Conservation (phyloP, 192 early-diverging fungal species). For the Dimargaris cristalligena region DNA sequence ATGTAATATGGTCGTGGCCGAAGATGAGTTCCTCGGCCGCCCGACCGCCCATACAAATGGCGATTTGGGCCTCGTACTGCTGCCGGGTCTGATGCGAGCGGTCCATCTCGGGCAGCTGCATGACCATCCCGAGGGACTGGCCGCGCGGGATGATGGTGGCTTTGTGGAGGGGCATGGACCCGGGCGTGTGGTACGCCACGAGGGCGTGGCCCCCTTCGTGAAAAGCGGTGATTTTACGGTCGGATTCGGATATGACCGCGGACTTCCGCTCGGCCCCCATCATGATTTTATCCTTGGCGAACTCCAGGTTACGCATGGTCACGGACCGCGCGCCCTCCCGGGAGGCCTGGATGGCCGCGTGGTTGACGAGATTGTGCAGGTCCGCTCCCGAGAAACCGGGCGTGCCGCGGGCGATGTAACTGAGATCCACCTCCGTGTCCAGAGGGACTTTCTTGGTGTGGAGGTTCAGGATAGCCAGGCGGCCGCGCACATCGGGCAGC, state of each 20-base stretch:
- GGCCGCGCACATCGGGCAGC: constrained; percentile 92
- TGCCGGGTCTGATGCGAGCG: constrained; percentile 58
- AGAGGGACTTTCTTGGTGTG: constrained; percentile 72
- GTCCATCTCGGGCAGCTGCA: constrained; percentile 88
- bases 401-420: constrained; percentile 82
- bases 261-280: constrained; percentile 94
- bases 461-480: constrained; percentile 78
- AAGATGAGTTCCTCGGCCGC: constrained; percentile 96
- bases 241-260: constrained; percentile 77
- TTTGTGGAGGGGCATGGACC: constrained; percentile 93
- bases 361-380: constrained; percentile 91
- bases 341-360: constrained; percentile 89
- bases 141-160: constrained; percentile 97
- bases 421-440: constrained; percentile 54
- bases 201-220: constrained; percentile 97
- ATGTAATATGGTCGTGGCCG: constrained; percentile 83
- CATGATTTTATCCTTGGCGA: constrained; percentile 95
- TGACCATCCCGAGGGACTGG: constrained; percentile 54
- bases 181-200: constrained; percentile 86
- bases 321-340: constrained; percentile 61
- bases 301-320: constrained; percentile 72
- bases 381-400: constrained; percentile 99
- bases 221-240: constrained; percentile 82
- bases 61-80: constrained; percentile 74
- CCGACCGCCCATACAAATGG: constrained; percentile 97